phyloP scores from a whole-genome alignment of 352 stramenopile genomes.

The Globisporangium uncinulatum region DNA sequence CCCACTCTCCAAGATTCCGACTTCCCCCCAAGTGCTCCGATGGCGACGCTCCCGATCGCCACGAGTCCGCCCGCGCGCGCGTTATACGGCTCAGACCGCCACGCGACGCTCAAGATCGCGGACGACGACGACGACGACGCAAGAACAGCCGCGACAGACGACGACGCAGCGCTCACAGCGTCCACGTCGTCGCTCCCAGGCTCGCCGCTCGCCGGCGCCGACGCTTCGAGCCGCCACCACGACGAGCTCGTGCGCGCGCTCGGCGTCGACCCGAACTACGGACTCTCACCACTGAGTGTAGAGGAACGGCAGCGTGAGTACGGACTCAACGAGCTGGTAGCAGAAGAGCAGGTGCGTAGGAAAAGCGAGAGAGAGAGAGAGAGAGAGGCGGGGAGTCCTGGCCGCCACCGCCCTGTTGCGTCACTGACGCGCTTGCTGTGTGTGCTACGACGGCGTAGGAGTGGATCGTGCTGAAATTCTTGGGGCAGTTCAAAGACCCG shows the following conservation, averaged over 20 bases:
- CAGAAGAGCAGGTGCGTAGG: slow-evolving; percentile 40
- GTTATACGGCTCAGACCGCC: slow-evolving; percentile 6
- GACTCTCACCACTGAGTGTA: slow-evolving; percentile 46
- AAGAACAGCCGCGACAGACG: background rate
- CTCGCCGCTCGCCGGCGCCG: slow-evolving; percentile 12
- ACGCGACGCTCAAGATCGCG: slow-evolving; percentile 8
- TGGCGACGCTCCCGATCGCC: slow-evolving; percentile 14
- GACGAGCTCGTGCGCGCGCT: slow-evolving; percentile 64
- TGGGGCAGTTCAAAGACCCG: slow-evolving; percentile 95
- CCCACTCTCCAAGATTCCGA: background rate
- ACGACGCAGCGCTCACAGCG: slow-evolving; percentile 12
- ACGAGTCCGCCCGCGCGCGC: slow-evolving; percentile 5
- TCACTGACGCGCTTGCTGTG: too few species aligned
- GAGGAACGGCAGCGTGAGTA: slow-evolving; percentile 61
- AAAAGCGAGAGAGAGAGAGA: too few species aligned
- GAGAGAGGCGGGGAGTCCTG: too few species aligned
- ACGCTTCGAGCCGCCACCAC: slow-evolving; percentile 16
- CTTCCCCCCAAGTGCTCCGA: background rate
- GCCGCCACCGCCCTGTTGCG: too few species aligned
- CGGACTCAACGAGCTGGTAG: slow-evolving; percentile 66
- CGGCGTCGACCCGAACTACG: slow-evolving; percentile 57
- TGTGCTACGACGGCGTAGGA: slow-evolving; percentile 18
- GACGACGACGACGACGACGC: background rate
- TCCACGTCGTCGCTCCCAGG: slow-evolving; percentile 11
- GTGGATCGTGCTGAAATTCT: slow-evolving; percentile 89